phyloP scores from a whole-genome alignment of 2,329 filamentous ascomycete species.

The Moelleriella libera region DNA sequence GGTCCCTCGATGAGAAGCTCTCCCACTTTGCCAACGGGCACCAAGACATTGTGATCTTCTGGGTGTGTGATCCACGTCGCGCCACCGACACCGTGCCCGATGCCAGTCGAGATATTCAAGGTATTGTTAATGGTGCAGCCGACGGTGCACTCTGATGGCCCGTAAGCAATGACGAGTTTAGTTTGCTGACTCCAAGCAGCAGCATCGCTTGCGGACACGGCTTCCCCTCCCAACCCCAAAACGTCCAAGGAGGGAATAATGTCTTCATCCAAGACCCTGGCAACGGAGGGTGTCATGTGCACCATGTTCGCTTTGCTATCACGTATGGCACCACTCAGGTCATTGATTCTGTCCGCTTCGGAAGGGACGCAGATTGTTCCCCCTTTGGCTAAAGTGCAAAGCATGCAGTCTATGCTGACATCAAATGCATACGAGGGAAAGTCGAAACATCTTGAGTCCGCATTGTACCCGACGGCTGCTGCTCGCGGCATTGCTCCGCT shows the following conservation, averaged over 20 bases:
- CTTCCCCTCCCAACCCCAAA: conserved; percentile 1
- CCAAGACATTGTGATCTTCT: neutral
- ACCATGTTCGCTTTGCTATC: neutral
- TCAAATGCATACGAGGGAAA: conserved; percentile 6
- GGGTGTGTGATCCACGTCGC: neutral
- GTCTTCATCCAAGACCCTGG: neutral
- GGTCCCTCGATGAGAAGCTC: conserved; percentile 3
- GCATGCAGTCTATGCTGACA: conserved; percentile 1
- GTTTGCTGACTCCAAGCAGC: neutral
- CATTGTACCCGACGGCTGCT: conserved; percentile 25
- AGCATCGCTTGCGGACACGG: neutral
- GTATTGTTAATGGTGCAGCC: conserved; percentile 17
- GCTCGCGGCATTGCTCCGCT: conserved; percentile 29
- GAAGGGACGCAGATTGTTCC: conserved; percentile 5
- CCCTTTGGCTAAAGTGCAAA: conserved; percentile 2
- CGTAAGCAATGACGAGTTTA: neutral
- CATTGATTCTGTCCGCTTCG: conserved; percentile 1
- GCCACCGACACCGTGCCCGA: conserved; percentile 1
- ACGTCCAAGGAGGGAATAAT: neutral
- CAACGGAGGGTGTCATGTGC: neutral
- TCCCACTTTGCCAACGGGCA: neutral
- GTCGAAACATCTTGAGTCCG: conserved; percentile 22
- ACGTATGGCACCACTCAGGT: neutral
- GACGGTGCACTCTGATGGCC: conserved; percentile 1
- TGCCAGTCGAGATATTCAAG: conserved; percentile 21